Conservation (phyloP, 176 grass and related monocot genomes). For the Secale cereale region DNA sequence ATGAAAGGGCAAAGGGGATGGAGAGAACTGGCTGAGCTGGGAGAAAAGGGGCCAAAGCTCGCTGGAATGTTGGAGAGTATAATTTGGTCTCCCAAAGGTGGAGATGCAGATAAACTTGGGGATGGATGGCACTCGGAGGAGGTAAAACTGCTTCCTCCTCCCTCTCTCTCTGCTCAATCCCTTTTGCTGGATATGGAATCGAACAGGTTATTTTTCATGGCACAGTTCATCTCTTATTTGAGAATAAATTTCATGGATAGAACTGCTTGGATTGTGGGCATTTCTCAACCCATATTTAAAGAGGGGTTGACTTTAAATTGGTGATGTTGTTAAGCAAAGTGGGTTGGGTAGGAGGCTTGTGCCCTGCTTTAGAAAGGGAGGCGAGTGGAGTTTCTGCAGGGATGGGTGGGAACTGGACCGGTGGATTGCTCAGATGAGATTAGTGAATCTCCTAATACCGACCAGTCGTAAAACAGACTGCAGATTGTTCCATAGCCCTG, state of each 20-base stretch:
- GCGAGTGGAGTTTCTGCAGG: background rate
- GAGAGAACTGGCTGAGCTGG: conserved; percentile 80
- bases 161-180: background rate
- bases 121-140: conserved; percentile 65
- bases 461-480: background rate
- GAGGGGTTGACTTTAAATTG: background rate
- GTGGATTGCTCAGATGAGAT: background rate
- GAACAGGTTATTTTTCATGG: background rate
- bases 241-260: background rate
- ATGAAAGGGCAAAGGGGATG: conserved; percentile 97
- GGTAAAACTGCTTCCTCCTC: conserved; percentile 26
- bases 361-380: background rate
- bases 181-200: conserved; percentile 2
- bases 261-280: background rate
- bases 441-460: background rate
- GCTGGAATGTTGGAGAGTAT: conserved; percentile 81
- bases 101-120: conserved; percentile 36
- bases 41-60: conserved; percentile 84
- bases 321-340: background rate
- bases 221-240: background rate
- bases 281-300: conserved; percentile 3
- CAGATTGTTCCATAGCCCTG: background rate
- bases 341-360: background rate
- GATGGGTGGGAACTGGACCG: background rate
- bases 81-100: conserved; percentile 67